Evolutionary conservation across 768 basidiomycete genomes (phyloP), one percentile per base, ranked within the genome.

Genomic region (Kwoniella dendrophila): DNA sequence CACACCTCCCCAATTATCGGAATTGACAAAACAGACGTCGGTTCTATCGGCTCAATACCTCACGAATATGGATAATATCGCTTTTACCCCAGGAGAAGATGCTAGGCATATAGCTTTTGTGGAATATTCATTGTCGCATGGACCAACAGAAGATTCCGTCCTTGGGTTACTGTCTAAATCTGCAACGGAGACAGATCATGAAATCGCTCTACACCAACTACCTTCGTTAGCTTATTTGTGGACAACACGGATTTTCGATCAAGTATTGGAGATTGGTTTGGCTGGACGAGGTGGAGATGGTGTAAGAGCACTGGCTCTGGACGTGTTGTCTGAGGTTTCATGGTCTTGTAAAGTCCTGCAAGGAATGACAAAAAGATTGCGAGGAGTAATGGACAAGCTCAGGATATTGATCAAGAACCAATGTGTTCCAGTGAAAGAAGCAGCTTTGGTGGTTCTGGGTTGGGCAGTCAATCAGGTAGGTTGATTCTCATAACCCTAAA

Each of bases 361-460:
- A 7, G n/a, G 48, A 2, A 32, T 59, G 30, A 6, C 33, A 5
- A 48, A 40, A n/a, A 24, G 27, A 38, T 34, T 49, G 40, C 4
- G 18, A 7, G 26, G 29, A 33, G 24, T 29, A n/a, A 18, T 29
- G 16, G n/a, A 36, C n/a, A 12, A 18, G 34, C 18, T 54, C 20
- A 4, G n/a, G 29, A 33, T 3, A 11, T 27, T 61, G 32, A 43
- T 36, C 1, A 44, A 11, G 30, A 22, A 22, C 16, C 54, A 22
- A 27, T 67, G 66, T 53, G 59, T 72, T 20, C 73, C 70, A 1
- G 48, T 75, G 11, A 44, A 49, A 44, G 73, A 75, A 49, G 73
- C 73, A 20, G 66, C 56, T 20, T 45, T 75, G 41, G 55, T 62
- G 4, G 60, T 61, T 40, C 43, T 70, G 36, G 67, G 59, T 14